These are phyloP conservation scores for Paramyrothecium roridum DNA, from an alignment of 2,329 filamentous ascomycete genomes.

Conservation along the genomic window DNA sequence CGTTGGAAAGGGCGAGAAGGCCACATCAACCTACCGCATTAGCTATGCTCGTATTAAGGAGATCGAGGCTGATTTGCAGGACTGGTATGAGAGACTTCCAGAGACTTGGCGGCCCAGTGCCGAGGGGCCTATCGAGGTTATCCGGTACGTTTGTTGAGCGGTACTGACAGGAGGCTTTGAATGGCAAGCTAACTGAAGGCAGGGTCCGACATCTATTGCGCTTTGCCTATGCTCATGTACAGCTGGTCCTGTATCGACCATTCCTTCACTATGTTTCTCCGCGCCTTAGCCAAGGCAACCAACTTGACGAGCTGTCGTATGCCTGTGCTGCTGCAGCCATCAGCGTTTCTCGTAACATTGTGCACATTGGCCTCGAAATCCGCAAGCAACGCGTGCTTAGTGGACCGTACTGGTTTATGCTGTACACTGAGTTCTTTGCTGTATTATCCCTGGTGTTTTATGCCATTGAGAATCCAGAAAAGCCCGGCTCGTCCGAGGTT, in stretches of 20 bases:
- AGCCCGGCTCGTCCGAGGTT: slow-evolving; percentile 71
- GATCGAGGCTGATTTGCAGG: slow-evolving; percentile 60
- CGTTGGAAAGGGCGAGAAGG: slow-evolving; percentile 35
- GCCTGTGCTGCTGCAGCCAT: slow-evolving; percentile 65
- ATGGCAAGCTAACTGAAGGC: not conserved
- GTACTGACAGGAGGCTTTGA: not conserved
- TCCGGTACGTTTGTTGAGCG: slow-evolving; percentile 56
- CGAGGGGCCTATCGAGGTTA: slow-evolving; percentile 70
- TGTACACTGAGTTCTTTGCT: slow-evolving; percentile 81
- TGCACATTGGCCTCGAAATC: slow-evolving; percentile 78
- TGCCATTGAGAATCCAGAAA: slow-evolving; percentile 75
- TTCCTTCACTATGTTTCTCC: slow-evolving; percentile 82
- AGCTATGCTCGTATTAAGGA: slow-evolving; percentile 62
- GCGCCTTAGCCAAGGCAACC: slow-evolving; percentile 49
- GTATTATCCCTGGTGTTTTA: slow-evolving; percentile 78
- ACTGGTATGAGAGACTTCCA: slow-evolving; percentile 67
- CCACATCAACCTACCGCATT: slow-evolving; percentile 56
- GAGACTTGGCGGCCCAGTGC: slow-evolving; percentile 74
- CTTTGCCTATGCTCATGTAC: slow-evolving; percentile 79
- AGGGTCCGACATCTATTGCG: slow-evolving; percentile 72
- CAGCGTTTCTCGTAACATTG: slow-evolving; percentile 67
- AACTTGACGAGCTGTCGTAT: slow-evolving; percentile 73
- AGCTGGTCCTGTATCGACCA: slow-evolving; percentile 78
- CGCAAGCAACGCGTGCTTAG: slow-evolving; percentile 71
- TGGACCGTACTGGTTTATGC: slow-evolving; percentile 82